Percentiles rank a stretch among this genome's conserved stretches.
These are phyloP conservation scores for Hypoxylon subgilvum DNA, from an alignment of 495 filamentous ascomycete species.

Conservation along the genomic window DNA sequence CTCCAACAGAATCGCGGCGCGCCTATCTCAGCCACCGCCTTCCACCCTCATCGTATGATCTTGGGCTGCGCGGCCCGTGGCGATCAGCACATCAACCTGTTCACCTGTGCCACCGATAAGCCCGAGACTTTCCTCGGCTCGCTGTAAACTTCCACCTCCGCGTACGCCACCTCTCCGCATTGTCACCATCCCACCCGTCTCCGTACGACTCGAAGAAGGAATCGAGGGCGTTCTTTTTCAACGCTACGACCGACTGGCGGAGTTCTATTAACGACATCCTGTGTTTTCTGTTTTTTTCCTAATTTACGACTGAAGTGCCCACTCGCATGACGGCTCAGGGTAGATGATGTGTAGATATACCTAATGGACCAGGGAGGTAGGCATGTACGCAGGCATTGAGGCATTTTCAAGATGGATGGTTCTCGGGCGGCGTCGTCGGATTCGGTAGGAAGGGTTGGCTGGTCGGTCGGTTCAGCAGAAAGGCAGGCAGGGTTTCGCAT, in stretches of 20 bases:
- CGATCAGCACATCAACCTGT: conserved; percentile 76
- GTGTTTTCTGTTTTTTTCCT: neutral
- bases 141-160: neutral
- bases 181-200: no score
- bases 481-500: no score
- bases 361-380: neutral
- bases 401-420: neutral
- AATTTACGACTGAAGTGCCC: neutral
- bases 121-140: conserved; percentile 36
- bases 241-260: neutral
- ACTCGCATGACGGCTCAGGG: no score
- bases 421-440: conserved; percentile 3
- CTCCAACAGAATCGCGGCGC: conserved; percentile 75
- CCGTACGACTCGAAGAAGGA: no score
- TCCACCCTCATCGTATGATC: conserved; percentile 95
- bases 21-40: conserved; percentile 86
- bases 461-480: neutral
- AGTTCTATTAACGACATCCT: neutral
- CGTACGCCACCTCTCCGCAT: no score
- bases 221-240: neutral
- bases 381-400: neutral
- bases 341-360: no score
- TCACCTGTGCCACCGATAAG: conserved; percentile 60
- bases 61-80: conserved; percentile 79
- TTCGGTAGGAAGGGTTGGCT: neutral